A percentile compares a stretch with the other conserved stretches of the same genome.
Evolutionary conservation across 768 basidiomycete genomes (phyloP).

Genomic region (Termitomyces sp.): DNA sequence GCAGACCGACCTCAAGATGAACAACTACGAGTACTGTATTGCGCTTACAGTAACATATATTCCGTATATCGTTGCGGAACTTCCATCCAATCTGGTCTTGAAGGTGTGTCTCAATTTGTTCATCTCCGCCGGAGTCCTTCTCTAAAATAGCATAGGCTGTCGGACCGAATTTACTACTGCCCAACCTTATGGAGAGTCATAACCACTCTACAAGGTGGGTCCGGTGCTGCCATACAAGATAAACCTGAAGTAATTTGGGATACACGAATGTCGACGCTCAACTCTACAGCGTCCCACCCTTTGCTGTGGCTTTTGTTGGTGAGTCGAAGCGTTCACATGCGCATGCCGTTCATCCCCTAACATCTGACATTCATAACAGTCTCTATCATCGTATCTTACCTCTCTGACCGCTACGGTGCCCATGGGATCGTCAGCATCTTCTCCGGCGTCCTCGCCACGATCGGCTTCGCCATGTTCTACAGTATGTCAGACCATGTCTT

Average conservation of each 20-base stretch:
- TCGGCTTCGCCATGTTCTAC: slow-evolving; percentile 53
- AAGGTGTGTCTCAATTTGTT: too few relatives aligned
- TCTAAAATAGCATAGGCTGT: too few relatives aligned
- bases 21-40: too few relatives aligned
- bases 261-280: too few relatives aligned
- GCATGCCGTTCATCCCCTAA: not conserved
- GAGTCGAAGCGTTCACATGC: slow-evolving; percentile 18
- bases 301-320: slow-evolving; percentile 10
- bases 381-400: slow-evolving; percentile 32
- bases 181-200: slow-evolving; percentile 62
- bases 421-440: slow-evolving; percentile 46
- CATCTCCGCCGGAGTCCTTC: too few relatives aligned
- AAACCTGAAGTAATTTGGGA: not conserved
- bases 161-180: slow-evolving; percentile 16
- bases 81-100: too few relatives aligned
- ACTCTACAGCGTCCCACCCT: too few relatives aligned
- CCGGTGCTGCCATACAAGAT: not conserved
- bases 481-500: slow-evolving; percentile 26
- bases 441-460: slow-evolving; percentile 37
- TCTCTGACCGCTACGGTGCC: slow-evolving; percentile 50
- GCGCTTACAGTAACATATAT: too few relatives aligned
- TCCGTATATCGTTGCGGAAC: too few relatives aligned
- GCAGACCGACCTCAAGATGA: too few relatives aligned
- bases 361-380: slow-evolving; percentile 19
- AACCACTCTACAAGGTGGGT: slow-evolving; percentile 62